These are phyloP conservation scores for Chrysochromulina parva DNA, from an alignment of 78 protist species.

Conservation along the genomic window DNA sequence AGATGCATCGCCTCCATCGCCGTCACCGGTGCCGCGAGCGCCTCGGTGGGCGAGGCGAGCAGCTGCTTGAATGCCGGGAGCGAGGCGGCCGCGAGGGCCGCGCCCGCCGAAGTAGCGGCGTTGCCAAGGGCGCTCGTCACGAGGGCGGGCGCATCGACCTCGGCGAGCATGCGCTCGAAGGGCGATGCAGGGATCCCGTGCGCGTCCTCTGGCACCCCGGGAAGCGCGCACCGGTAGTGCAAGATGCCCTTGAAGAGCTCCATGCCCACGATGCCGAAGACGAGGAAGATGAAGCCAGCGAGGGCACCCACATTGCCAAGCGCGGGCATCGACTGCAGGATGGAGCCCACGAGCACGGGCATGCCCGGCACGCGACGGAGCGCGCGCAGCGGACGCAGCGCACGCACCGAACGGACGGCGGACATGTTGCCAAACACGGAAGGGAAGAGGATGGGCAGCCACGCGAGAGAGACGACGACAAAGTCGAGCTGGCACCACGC, in stretches of 20 bases:
- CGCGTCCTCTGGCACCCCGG: too few relatives aligned
- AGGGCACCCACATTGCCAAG: constrained; percentile 32
- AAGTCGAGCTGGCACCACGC: constrained; percentile 48
- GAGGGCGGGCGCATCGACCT: too few relatives aligned
- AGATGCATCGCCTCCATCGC: too few relatives aligned
- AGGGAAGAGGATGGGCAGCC: background rate
- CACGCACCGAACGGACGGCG: constrained; percentile 40
- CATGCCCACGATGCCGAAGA: constrained; percentile 39
- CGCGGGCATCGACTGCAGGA: background rate
- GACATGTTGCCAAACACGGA: background rate
- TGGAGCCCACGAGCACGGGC: background rate
- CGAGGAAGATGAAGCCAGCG: background rate
- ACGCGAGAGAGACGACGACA: constrained; percentile 10
- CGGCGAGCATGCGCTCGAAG: background rate
- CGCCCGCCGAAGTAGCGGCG: too few relatives aligned
- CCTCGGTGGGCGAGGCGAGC: too few relatives aligned
- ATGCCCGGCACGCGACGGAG: constrained; percentile 37
- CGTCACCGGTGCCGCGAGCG: too few relatives aligned
- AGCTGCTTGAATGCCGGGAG: too few relatives aligned
- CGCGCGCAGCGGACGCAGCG: constrained; percentile 56
- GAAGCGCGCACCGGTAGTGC: too few relatives aligned
- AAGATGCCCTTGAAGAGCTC: constrained; percentile 22
- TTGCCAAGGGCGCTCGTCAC: too few relatives aligned
- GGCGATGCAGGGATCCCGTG: background rate
- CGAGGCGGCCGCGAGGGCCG: too few relatives aligned